Evolutionary conservation across 2,329 filamentous ascomycete genomes (phyloP), one percentile per base, ranked within the genome.

Genomic region (Phoma herbarum): DNA sequence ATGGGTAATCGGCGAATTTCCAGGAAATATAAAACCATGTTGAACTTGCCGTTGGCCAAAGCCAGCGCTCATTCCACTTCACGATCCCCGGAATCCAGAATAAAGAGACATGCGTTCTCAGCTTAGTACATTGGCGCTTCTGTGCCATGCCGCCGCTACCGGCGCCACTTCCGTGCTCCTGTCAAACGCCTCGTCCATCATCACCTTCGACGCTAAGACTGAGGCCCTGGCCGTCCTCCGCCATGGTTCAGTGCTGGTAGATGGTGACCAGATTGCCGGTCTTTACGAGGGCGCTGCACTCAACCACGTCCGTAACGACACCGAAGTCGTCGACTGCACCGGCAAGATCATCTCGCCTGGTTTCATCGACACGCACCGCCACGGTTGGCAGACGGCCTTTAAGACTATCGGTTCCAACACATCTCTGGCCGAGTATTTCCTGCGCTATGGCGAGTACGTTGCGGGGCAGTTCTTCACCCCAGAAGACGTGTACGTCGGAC

Each of bases 281-380:
- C 35, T 39, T 7, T 39, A 39, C 10, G 35, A 39, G 7, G 35
- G 35, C 35, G 18, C n/a, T 39, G 35, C 35, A 39, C 35, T n/a
- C 10, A 12, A 39, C 35, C 18, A 16, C 18, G n/a, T 39, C 35
- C 7, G n/a, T 20, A 39, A 39, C 18, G 35, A 20, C 3, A 39
- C 35, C 35, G 35, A 39, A 3, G 18, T 39, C 35, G 18, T 39
- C 9, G 35, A 39, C 9, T 39, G 35, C 18, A 39, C 35, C 18
- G 39, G 39, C 54, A 81, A 84, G 63, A 86, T 86, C 57, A 76
- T 86, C 50, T 80, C 79, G 0, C 82, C 84, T 0, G 84, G 85
- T 9, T 86, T 87, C 69, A 76, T 87, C 57, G 82, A 86, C 69
- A 86, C 84, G 0, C 85, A 87, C 62, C 80, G 81, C 1, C 69